Base-by-base conservation (phyloP, 2,329 filamentous ascomycete species). In the Tolypocladium pustulatum region DNA sequence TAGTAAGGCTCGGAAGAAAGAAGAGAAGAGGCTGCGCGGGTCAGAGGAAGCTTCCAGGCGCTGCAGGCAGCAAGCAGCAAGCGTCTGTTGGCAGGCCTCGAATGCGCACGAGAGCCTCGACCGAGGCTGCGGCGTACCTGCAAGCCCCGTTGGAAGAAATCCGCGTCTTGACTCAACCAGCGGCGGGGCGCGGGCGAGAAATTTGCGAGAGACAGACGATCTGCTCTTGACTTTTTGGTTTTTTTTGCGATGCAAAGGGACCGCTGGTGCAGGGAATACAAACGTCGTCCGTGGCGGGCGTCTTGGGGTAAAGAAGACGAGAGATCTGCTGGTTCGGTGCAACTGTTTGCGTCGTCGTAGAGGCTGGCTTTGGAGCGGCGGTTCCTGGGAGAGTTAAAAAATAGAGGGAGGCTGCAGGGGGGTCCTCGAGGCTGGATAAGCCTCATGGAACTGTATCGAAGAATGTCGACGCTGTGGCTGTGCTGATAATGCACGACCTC, bases 381-480 rank as follows among this genome's bases (percentile, higher is more conserved):
- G 60, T 65, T 64, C 40, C 40, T 53, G 49, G 60, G 61, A 63
- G 64, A 60, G 63, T 67, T 66, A 67, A 65, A 67, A 68, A 66
- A 64, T 62, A 61, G 62, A 65, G 64, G 66, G 64, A 64, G 66
- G 65, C 67, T 70, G 65, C 66, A 71, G 65, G 67, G 65, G 65
- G 58, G 58, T 61, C 56, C 58, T 60, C 63, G 61, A 65, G 63
- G 63, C 63, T 64, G 63, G 64, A 61, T 70, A 69, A 72, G 72
- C 71, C 72, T 72, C 73, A 75, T 74, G 72, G 73, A 75, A 75
- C 61, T 68, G 66, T 67, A 71, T 75, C 66, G 73, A 75, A 75
- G 72, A 70, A 70, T 57, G 67, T 74, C 69, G 73, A 75, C 66
- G 65, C 61, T 68, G 72, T 74, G 72, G 72, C 71, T 69, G 71